Conservation (phyloP, 805 yeast genomes). For the Suhomyces sp. region DNA sequence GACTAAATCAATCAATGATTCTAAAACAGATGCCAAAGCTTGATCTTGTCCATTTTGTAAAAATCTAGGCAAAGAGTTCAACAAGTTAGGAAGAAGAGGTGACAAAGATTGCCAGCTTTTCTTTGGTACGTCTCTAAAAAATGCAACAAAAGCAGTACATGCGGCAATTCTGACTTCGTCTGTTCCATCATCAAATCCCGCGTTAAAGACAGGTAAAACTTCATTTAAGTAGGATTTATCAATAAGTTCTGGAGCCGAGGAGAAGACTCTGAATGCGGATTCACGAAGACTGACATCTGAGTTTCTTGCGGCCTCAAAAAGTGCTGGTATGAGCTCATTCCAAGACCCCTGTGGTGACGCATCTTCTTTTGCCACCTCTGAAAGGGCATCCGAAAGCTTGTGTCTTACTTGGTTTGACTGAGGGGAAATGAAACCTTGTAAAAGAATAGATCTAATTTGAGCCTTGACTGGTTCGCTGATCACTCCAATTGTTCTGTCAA, state of each 20-base stretch:
- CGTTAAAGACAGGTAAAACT: conserved; percentile 65
- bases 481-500: conserved; percentile 76
- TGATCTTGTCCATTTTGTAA: conserved; percentile 74
- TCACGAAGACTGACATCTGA: conserved; percentile 72
- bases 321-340: conserved; percentile 75
- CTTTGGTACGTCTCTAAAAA: conserved; percentile 79
- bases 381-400: conserved; percentile 89
- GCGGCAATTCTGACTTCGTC: conserved; percentile 90
- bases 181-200: conserved; percentile 74
- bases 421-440: conserved; percentile 69
- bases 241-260: conserved; percentile 78
- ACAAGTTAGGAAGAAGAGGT: conserved; percentile 75
- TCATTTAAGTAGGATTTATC: conserved; percentile 54
- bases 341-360: conserved; percentile 56
- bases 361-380: conserved; percentile 79
- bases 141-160: conserved; percentile 87
- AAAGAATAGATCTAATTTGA: conserved; percentile 62
- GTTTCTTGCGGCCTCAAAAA: conserved; percentile 60
- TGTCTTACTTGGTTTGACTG: conserved; percentile 81
- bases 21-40: conserved; percentile 84
- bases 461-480: conserved; percentile 54
- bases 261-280: conserved; percentile 84
- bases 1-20: conserved; percentile 84
- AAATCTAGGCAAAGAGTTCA: conserved; percentile 84
- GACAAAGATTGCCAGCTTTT: conserved; percentile 73